These are phyloP conservation scores for Malassezia nana DNA, from an alignment of 1,284 basidiomycete genomes.

Conservation along the genomic window DNA sequence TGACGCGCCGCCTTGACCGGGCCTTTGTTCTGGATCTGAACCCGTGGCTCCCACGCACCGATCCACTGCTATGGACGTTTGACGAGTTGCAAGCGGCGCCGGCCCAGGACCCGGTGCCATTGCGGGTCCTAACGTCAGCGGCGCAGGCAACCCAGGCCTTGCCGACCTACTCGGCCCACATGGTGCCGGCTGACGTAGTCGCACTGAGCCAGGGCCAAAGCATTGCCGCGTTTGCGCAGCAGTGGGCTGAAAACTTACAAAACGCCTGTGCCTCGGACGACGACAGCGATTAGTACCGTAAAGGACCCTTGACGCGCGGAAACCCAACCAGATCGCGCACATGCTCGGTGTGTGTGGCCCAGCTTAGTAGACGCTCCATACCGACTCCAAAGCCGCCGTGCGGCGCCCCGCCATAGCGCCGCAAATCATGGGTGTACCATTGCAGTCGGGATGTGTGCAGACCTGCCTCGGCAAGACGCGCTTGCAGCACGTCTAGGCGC, in stretches of 20 bases:
- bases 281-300: conserved; percentile 22
- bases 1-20: conserved; percentile 65
- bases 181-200: conserved; percentile 80
- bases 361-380: conserved; percentile 38
- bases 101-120: not conserved
- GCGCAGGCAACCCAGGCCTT: conserved; percentile 20
- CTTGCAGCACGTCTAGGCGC: conserved; percentile 51
- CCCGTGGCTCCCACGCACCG: conserved; percentile 73
- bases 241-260: conserved; percentile 59
- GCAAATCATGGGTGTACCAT: conserved; percentile 39
- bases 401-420: conserved; percentile 30
- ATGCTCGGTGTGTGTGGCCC: conserved; percentile 34
- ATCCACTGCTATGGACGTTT: conserved; percentile 74
- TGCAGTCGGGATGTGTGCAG: conserved; percentile 3
- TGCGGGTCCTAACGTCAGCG: conserved; percentile 20
- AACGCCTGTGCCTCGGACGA: conserved; percentile 47
- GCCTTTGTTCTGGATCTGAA: conserved; percentile 83
- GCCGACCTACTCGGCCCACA: conserved; percentile 66
- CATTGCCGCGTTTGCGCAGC: conserved; percentile 61
- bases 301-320: conserved; percentile 27
- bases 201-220: conserved; percentile 64
- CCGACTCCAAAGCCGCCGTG: conserved; percentile 46
- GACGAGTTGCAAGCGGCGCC: conserved; percentile 57
- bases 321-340: conserved; percentile 41
- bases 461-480: conserved; percentile 17